Evolutionary conservation across 75 land plant genomes (phyloP), one percentile per base, ranked within the genome.

Genomic region (Sequoia sempervirens): DNA sequence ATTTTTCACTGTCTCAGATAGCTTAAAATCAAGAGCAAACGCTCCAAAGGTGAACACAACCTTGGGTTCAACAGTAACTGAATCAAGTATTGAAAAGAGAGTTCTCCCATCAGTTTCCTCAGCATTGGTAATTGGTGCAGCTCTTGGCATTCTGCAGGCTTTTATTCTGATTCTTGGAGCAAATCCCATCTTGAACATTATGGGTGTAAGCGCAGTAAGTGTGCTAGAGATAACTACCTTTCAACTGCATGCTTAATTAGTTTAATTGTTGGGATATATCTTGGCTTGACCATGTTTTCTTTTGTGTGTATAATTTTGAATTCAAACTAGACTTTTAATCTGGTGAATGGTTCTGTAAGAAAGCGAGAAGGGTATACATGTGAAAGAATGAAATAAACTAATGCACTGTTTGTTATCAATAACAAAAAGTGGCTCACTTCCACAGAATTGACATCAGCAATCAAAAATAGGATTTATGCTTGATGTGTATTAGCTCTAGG

Each of bases 161-260:
- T 8, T 91, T 52, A 84, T 93, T 64, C 88, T 96, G 75, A 85
- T 91, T n/a, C 74, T 89, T 83, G 85, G 83, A 46, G 94, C 95
- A 26, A 88, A 89, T 78, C 91, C 93, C 23, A 83, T 95, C 43
- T 87, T 96, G 81, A 87, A 73, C 58, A 68, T 90, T 75, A 96
- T 96, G 98, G 97, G 98, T 26, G 89, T 95, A 14, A 84, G 88
- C 80, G 79, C 86, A 50, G 97, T 95, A 88, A 91, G 92, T 87
- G 38, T 43, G n/a, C 36, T 26, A 40, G 79, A 38, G 41, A 75
- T 75, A 75, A 75, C 26, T 75, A 40, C 79, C 40, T 36, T 75
- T 6, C 14, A 8, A 75, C 2, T 40, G 18, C 23, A 75, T 40
- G 41, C 23, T 75, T 10, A 75, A 38, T 75, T 18, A 40, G 36